phyloP scores from a whole-genome alignment of 805 yeast species.

The Kazachstania kunashirensis region DNA sequence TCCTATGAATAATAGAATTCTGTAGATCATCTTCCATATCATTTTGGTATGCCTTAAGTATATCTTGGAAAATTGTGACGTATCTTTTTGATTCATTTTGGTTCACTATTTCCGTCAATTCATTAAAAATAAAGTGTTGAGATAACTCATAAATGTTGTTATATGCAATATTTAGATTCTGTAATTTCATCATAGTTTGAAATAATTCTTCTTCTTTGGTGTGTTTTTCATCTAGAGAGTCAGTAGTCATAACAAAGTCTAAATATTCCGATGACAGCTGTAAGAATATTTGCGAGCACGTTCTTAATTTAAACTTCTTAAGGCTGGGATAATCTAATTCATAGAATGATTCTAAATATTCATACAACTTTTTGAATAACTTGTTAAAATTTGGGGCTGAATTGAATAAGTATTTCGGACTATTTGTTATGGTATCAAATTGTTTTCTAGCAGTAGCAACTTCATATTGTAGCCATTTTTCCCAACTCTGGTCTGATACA shows the following conservation, averaged over 20 bases:
- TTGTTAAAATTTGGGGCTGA: constrained; percentile 34
- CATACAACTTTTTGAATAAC: constrained; percentile 37
- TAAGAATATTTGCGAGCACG: constrained; percentile 23
- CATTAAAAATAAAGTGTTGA: constrained; percentile 12
- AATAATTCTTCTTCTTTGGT: constrained; percentile 19
- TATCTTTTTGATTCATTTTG: constrained; percentile 14
- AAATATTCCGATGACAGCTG: constrained; percentile 17
- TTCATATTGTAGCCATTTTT: constrained; percentile 43
- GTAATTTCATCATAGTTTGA: constrained; percentile 21
- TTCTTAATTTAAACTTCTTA: constrained; percentile 18
- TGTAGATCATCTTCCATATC: constrained; percentile 24
- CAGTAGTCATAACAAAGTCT: constrained; percentile 15
- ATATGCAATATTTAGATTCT: constrained; percentile 12
- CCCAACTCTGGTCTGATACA: constrained; percentile 27
- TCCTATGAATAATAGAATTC: constrained; percentile 25
- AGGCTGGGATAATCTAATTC: constrained; percentile 14
- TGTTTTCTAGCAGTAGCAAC: constrained; percentile 36
- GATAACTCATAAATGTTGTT: constrained; percentile 14
- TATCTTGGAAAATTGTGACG: constrained; percentile 25
- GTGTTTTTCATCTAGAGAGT: constrained; percentile 13
- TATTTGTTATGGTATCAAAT: constrained; percentile 34
- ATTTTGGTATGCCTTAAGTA: constrained; percentile 21
- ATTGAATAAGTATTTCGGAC: constrained; percentile 11
- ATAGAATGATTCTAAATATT: constrained; percentile 32
- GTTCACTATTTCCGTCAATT: constrained; percentile 19